Conservation (phyloP, 208 protist genomes). For the Trypanosoma lewisi region DNA sequence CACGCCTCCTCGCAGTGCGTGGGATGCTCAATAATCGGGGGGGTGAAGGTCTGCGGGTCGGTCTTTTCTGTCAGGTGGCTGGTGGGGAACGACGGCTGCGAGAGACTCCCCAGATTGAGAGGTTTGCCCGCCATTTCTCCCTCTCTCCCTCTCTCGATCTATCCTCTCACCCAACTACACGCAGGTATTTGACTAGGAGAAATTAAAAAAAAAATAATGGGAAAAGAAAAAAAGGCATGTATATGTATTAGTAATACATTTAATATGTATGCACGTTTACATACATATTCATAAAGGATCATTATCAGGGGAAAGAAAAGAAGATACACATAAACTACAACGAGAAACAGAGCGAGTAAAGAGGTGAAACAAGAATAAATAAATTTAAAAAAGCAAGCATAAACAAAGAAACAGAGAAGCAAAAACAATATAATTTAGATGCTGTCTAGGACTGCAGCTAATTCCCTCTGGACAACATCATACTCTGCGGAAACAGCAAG, state of each 20-base stretch:
- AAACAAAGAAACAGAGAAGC: conserved; percentile 21
- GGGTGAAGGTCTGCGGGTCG: not conserved
- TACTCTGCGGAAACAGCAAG: conserved; percentile 26
- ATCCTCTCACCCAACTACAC: not conserved
- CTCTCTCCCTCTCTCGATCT: not conserved
- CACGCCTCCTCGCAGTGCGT: conserved; percentile 34
- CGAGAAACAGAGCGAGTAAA: conserved; percentile 11
- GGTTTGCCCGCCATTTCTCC: too few species aligned
- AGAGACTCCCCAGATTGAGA: too few species aligned
- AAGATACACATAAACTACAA: not conserved
- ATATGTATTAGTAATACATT: conserved; percentile 16
- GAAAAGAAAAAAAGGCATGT: conserved; percentile 10
- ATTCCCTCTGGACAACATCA: conserved; percentile 12
- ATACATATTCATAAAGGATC: too few species aligned
- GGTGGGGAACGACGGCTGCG: not conserved
- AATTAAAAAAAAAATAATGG: conserved; percentile 8
- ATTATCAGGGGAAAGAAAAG: too few species aligned
- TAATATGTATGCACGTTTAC: too few species aligned
- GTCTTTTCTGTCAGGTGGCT: not conserved
- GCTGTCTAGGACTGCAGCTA: conserved; percentile 7
- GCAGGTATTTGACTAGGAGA: not conserved
- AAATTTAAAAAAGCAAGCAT: not conserved
- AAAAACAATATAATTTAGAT: conserved; percentile 22
- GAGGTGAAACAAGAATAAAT: not conserved
- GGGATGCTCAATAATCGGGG: not conserved